Evolutionary conservation across 1,284 basidiomycete species (phyloP), one percentile per base, ranked within the genome.

Genomic region (Tilletia horrida): DNA sequence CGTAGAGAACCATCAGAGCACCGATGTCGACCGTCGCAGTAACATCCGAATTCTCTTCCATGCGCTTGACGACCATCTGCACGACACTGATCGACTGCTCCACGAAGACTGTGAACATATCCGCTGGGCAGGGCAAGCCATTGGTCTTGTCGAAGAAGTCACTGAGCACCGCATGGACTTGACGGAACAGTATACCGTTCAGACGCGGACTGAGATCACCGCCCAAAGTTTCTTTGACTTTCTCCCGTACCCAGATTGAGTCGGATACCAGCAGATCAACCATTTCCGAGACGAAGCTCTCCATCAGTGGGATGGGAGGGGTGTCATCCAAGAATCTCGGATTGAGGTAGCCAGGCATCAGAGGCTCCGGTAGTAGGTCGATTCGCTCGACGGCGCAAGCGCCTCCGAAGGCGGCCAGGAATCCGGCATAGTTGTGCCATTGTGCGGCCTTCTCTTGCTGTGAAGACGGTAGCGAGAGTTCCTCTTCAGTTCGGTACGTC

Each of bases 401-500:
- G 1, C 89, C 88, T 45, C 90, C 88, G 29, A 90, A 87, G 0
- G 91, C 87, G 18, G 90, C 88, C 50, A 95, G 83, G 81, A 91
- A 91, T 31, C 92, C 84, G 0, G 91, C 89, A 25, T 92, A 84
- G 80, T 95, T 93, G 77, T 92, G 90, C 93, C 93, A 96, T 73
- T 92, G 76, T 1, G 75, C 76, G 2, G 77, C 77, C 66, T 74
- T 77, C 42, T 76, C 75, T 64, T 77, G 75, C 55, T 59, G 55
- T 59, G 2, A 7, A 52, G 1, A 27, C 6, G 1, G 23, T 6
- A 52, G 25, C 8, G 6, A 52, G 45, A 52, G 1, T 40, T 40
- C 6, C 52, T 18, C 6, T 4, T 23, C 16, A 48, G 21, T 48
- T 16, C 16, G 45, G 18, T 48, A 11, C 25, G 21, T 31, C 23